Conservation (phyloP, 2,329 filamentous ascomycete species). For the Paradendryphiella salina region DNA sequence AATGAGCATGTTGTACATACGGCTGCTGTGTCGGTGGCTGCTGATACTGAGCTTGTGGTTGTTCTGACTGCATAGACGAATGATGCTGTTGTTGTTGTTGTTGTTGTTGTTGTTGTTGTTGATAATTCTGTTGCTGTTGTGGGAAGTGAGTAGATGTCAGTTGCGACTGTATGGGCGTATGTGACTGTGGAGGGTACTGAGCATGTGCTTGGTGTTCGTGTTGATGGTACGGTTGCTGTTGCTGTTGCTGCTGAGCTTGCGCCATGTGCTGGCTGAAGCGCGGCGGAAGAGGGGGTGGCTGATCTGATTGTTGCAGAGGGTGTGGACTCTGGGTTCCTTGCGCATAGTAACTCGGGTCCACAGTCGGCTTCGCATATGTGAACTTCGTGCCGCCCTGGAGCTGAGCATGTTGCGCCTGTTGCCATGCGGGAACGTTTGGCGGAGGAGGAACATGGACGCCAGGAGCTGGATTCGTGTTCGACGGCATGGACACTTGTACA, state of each 20-base stretch:
- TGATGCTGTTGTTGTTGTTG: slow-evolving; percentile 23
- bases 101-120: slow-evolving; percentile 28
- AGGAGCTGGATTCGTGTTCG: slow-evolving; percentile 42
- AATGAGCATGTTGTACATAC: slow-evolving; percentile 13
- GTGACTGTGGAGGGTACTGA: slow-evolving; percentile 17
- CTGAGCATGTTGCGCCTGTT: slow-evolving; percentile 43
- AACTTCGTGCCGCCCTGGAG: slow-evolving; percentile 38
- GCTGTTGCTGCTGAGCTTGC: slow-evolving; percentile 15
- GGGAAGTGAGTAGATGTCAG: slow-evolving; percentile 8
- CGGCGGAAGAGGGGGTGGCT: slow-evolving; percentile 13
- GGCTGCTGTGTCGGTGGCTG: slow-evolving; percentile 16
- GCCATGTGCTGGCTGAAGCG: slow-evolving; percentile 4
- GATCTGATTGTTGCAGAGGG: slow-evolving; percentile 15
- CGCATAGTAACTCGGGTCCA: slow-evolving; percentile 32
- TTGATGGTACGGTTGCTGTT: slow-evolving; percentile 19
- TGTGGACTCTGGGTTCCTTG: slow-evolving; percentile 33
- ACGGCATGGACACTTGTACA: slow-evolving; percentile 40
- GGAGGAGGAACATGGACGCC: slow-evolving; percentile 45
- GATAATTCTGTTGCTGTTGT: slow-evolving; percentile 4
- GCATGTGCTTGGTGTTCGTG: slow-evolving; percentile 5
- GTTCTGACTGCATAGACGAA: slow-evolving; percentile 12
- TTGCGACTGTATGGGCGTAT: slow-evolving; percentile 3
- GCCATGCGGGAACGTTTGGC: slow-evolving; percentile 44
- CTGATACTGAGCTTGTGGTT: slow-evolving; percentile 20
- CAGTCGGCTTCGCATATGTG: slow-evolving; percentile 36